These are phyloP conservation scores for Przewalskia tangutica DNA, from an alignment of 257 asterid species.

Conservation along the genomic window DNA sequence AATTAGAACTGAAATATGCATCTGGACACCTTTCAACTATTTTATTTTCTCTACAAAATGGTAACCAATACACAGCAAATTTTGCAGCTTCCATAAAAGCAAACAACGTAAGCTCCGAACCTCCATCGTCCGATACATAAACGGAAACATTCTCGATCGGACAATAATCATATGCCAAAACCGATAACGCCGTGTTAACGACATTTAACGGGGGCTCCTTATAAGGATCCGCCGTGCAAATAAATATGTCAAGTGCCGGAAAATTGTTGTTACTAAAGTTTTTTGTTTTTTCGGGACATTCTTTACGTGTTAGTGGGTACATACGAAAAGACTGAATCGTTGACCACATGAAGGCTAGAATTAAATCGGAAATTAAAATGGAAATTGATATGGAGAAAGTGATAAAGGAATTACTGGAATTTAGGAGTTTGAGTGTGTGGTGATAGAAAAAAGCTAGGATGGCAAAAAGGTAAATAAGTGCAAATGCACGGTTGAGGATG, in stretches of 20 bases:
- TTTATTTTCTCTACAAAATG: constrained; percentile 49
- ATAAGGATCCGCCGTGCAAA: constrained; percentile 74
- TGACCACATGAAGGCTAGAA: constrained; percentile 66
- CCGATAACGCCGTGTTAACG: constrained; percentile 63
- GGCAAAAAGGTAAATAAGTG: constrained; percentile 35
- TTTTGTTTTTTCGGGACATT: constrained; percentile 25
- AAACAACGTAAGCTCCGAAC: constrained; percentile 58
- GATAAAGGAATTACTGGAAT: constrained; percentile 15
- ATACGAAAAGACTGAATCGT: constrained; percentile 48
- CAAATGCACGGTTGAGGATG: constrained; percentile 52
- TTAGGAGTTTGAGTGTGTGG: constrained; percentile 33
- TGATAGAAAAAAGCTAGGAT: constrained; percentile 33
- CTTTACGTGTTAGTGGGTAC: constrained; percentile 44
- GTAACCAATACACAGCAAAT: constrained; percentile 55
- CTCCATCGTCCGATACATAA: constrained; percentile 76
- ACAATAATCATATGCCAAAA: constrained; percentile 65
- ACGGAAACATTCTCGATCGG: constrained; percentile 60
- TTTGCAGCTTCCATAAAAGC: constrained; percentile 75
- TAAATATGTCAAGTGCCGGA: constrained; percentile 53
- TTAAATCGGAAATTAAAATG: constrained; percentile 35
- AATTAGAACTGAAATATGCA: constrained; percentile 37
- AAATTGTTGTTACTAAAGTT: constrained; percentile 20
- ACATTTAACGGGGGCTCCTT: constrained; percentile 62
- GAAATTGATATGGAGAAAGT: constrained; percentile 23
- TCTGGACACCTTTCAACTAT: constrained; percentile 46